Percentiles rank a stretch among this genome's conserved stretches.
Conservation (phyloP, 345 rosid genomes). For the Eucalyptus polyanthemos region DNA sequence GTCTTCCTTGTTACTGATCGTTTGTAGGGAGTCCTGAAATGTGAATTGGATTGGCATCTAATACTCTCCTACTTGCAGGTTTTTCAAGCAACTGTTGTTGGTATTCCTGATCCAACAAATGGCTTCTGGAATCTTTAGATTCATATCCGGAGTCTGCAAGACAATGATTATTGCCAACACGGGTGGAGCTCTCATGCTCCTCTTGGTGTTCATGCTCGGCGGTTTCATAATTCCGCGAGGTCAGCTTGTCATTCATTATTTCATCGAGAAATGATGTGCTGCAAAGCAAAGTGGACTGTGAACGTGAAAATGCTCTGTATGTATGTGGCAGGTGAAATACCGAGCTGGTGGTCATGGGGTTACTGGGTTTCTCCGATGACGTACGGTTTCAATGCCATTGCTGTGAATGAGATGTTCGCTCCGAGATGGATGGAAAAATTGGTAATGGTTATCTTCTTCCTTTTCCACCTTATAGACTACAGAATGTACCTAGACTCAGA, state of each 20-base stretch:
- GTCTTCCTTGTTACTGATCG: background rate
- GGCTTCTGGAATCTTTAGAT: slow-evolving; percentile 68
- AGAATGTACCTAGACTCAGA: background rate
- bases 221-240: slow-evolving; percentile 77
- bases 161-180: slow-evolving; percentile 77
- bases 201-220: slow-evolving; percentile 71
- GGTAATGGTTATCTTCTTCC: slow-evolving; percentile 11
- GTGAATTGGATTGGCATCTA: background rate
- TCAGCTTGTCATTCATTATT: background rate
- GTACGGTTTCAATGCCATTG: slow-evolving; percentile 57
- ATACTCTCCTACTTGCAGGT: slow-evolving; percentile 24
- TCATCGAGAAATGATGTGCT: background rate
- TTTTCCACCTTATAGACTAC: background rate
- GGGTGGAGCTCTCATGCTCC: slow-evolving; percentile 59
- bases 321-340: slow-evolving; percentile 43
- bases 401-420: slow-evolving; percentile 67
- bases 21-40: background rate
- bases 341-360: slow-evolving; percentile 84
- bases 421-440: slow-evolving; percentile 71
- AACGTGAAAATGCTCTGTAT: background rate
- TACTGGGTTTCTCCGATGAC: slow-evolving; percentile 86
- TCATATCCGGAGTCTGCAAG: slow-evolving; percentile 61
- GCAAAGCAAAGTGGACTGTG: background rate
- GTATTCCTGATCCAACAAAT: slow-evolving; percentile 69
- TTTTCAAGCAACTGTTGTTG: slow-evolving; percentile 64